Evolutionary conservation across 2,329 filamentous ascomycete genomes (phyloP).

Genomic region (Nigrospora osmanthi): DNA sequence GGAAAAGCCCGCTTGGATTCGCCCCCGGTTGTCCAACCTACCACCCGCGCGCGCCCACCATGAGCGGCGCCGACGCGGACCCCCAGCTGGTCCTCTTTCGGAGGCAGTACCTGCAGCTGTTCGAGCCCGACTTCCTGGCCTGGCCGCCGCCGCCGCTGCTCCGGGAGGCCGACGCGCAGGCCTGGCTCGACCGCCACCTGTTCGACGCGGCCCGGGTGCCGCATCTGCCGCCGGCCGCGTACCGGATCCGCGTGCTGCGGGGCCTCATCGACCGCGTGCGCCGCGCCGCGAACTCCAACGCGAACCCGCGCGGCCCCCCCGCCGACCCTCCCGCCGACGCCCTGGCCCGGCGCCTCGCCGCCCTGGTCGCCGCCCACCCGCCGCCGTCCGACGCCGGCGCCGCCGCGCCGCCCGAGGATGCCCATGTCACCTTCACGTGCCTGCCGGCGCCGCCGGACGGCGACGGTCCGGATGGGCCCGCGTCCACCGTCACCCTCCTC

Average conservation of each 20-base stretch:
- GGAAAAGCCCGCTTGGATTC: too few relatives aligned
- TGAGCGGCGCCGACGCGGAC: slow-evolving; percentile 12
- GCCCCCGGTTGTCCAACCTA: too few relatives aligned
- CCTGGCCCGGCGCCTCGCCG: too few relatives aligned
- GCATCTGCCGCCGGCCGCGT: slow-evolving; percentile 47
- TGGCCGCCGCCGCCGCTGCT: slow-evolving; percentile 20
- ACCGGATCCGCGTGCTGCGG: slow-evolving; percentile 54
- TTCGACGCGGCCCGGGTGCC: slow-evolving; percentile 41
- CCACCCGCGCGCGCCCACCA: not conserved
- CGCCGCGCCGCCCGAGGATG: slow-evolving; percentile 22
- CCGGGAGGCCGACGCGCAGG: slow-evolving; percentile 16
- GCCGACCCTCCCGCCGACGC: too few relatives aligned
- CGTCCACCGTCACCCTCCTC: slow-evolving; percentile 41
- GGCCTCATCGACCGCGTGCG: slow-evolving; percentile 32
- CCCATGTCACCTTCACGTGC: slow-evolving; percentile 52
- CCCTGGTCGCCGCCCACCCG: too few relatives aligned
- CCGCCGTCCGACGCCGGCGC: too few relatives aligned
- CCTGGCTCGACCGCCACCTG: slow-evolving; percentile 42
- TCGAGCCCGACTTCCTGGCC: slow-evolving; percentile 22
- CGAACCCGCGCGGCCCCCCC: too few relatives aligned
- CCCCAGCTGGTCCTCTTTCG: slow-evolving; percentile 15
- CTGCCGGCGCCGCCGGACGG: slow-evolving; percentile 11
- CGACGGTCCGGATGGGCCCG: slow-evolving; percentile 7
- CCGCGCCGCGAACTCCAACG: too few relatives aligned
- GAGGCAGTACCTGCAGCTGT: slow-evolving; percentile 21